Base-by-base conservation (phyloP, 441 rosid species). In the Populus hybrid region DNA sequence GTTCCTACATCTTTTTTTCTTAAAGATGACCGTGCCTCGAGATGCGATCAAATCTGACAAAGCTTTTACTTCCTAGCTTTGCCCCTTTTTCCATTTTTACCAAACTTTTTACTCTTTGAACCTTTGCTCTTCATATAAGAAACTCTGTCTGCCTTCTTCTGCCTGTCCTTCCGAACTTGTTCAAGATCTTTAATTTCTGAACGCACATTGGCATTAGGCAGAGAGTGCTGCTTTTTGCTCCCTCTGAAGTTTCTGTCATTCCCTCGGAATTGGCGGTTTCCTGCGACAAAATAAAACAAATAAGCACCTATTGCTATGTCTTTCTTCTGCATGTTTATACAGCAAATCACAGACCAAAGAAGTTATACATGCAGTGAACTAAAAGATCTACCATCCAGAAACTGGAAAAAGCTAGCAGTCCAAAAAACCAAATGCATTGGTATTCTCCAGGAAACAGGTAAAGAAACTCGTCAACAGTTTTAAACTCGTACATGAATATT, bases 141-240 rank as follows among this genome's bases (percentile, higher is more conserved):
- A 18, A 84, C 46, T 80, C 80, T 87, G 77, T 83, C 83, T 0
- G 93, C 98, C 84, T 90, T 96, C 76, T 85, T 84, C 89, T 90
- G 94, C 81, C 98, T 89, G 75, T 90, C 98, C 82, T 91, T 96
- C 11, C 99, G 89, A 70, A 96, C 93, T 75, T 96, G 99, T 1
- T 96, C 97, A 18, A 92, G 83, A 84, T 92, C 85, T 86, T 92
- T 96, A 67, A 94, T 83, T 84, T 96, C 98, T 26, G 94, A 90
- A 68, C 88, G 98, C 65, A 94, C 89, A 65, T 91, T 89, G 36
- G 95, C 90, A 73, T 96, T 91, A 73, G 96, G 94, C 63, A 94
- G 72, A 0, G 85, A 73, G 46, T 40, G 86, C 80, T 83, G 84
- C 80, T 82, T 88, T 80, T 76, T 86, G 46, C 82, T 73, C 11